Conservation (phyloP, 352 stramenopile species). For the Globisporangium echinulatum region DNA sequence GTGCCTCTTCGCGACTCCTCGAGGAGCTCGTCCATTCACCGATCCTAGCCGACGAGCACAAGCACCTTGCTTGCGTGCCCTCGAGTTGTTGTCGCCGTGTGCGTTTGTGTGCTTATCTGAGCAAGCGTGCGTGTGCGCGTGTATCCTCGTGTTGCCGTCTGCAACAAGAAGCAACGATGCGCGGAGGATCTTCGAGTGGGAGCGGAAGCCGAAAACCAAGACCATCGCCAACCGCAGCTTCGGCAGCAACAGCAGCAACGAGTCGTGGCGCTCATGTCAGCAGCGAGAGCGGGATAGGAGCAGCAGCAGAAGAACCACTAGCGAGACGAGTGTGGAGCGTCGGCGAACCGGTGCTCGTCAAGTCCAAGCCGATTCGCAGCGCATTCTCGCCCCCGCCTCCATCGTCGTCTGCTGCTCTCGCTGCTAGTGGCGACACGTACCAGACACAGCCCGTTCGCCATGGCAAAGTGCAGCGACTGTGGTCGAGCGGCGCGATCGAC, state of each 20-base stretch:
- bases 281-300: background rate
- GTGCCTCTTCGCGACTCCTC: no score
- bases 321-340: slow-evolving; percentile 13
- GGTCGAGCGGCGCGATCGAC: slow-evolving; percentile 37
- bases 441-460: slow-evolving; percentile 12
- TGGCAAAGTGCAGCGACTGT: slow-evolving; percentile 37
- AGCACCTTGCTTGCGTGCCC: no score
- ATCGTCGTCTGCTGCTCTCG: background rate
- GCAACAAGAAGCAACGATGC: background rate
- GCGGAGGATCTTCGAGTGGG: slow-evolving; percentile 1
- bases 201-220: slow-evolving; percentile 8
- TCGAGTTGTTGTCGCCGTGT: no score
- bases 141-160: no score
- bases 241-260: background rate
- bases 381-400: background rate
- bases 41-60: no score
- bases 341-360: slow-evolving; percentile 26
- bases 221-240: background rate
- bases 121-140: no score
- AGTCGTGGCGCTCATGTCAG: background rate
- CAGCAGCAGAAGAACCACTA: background rate
- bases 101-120: no score
- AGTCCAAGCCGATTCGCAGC: slow-evolving; percentile 4
- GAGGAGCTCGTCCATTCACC: no score
- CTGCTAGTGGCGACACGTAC: slow-evolving; percentile 1